These are phyloP conservation scores for Carex sylvatica DNA, from an alignment of 202 grass and related monocot genomes.

Conservation along the genomic window DNA sequence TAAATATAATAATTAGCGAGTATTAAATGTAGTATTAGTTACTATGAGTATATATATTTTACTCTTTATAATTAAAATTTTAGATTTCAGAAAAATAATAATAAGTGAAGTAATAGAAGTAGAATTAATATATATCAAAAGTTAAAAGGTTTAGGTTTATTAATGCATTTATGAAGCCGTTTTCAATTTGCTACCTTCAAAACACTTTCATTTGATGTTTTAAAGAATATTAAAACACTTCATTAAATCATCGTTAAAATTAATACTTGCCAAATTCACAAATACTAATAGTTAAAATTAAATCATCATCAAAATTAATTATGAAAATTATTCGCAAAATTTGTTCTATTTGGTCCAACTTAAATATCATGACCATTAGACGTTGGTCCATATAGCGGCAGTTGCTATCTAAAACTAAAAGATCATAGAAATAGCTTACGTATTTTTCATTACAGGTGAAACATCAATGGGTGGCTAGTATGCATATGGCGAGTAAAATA, in stretches of 20 bases:
- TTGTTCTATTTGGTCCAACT: not conserved
- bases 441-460: slow-evolving; percentile 22
- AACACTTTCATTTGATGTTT: not conserved
- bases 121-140: not conserved
- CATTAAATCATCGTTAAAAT: not conserved
- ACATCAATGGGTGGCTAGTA: slow-evolving; percentile 17
- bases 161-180: not conserved
- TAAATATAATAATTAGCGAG: too few relatives aligned
- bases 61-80: too few relatives aligned
- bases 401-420: slow-evolving; percentile 14
- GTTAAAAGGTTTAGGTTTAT: not conserved
- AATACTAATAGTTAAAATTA: not conserved
- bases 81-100: too few relatives aligned
- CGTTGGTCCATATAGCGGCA: not conserved
- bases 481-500: not conserved
- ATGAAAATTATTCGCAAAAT: too few relatives aligned
- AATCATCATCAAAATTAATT: too few relatives aligned
- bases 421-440: not conserved
- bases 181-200: not conserved
- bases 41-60: too few relatives aligned
- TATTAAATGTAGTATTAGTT: too few relatives aligned
- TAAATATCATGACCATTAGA: slow-evolving; percentile 6
- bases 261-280: not conserved
- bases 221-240: not conserved
- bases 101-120: too few relatives aligned